phyloP scores from a whole-genome alignment of 352 stramenopile genomes.

The Halophytophthora batemanensis region DNA sequence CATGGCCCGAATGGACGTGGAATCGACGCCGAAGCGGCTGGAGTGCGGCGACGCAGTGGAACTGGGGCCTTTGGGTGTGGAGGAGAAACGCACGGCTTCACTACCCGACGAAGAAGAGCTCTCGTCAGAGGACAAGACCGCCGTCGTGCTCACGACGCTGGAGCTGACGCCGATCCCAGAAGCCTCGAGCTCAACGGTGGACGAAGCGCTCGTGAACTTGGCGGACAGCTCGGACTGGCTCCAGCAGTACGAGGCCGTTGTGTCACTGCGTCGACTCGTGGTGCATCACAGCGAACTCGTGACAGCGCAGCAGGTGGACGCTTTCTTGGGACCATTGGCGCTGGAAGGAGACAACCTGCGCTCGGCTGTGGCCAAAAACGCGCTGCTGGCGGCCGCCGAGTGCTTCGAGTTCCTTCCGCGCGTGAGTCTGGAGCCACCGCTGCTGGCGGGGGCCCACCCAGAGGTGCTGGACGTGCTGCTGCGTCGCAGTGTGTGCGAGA shows the following conservation, averaged over 20 bases:
- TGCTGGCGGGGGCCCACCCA: conserved; percentile 17
- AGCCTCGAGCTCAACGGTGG: conserved; percentile 14
- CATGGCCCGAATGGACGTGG: neutral
- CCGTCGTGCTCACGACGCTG: conserved; percentile 34
- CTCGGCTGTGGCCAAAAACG: conserved; percentile 70
- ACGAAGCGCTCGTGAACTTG: conserved; percentile 27
- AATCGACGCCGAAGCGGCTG: neutral
- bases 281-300: conserved; percentile 46
- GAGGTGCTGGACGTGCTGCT: conserved; percentile 55
- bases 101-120: conserved; percentile 2
- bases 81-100: conserved; percentile 18
- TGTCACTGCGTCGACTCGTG: conserved; percentile 42
- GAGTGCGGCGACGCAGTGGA: neutral
- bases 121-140: conserved; percentile 37
- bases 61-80: neutral
- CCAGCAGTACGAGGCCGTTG: conserved; percentile 60
- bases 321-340: conserved; percentile 32
- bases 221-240: conserved; percentile 42
- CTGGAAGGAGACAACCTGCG: conserved; percentile 60
- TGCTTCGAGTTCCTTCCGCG: conserved; percentile 46
- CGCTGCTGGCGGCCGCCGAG: conserved; percentile 53
- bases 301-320: conserved; percentile 16
- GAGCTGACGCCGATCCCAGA: conserved; percentile 36
- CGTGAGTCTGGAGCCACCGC: conserved; percentile 10
- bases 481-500: conserved; percentile 66